Evolutionary conservation across 768 basidiomycete species (phyloP), one percentile per base, ranked within the genome.

Genomic region (Russula dissimulans): DNA sequence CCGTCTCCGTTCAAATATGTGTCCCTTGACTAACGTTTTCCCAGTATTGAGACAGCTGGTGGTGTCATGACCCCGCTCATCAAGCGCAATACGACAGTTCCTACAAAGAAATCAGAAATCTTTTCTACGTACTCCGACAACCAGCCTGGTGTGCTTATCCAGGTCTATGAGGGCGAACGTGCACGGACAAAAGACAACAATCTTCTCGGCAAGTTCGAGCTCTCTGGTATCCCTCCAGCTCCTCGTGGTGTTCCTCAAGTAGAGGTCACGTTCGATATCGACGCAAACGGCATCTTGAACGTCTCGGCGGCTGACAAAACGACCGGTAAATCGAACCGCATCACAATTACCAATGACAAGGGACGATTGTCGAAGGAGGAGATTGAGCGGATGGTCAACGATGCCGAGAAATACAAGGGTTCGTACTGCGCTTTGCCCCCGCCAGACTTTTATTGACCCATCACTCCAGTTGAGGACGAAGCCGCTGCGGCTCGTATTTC

Each of bases 51-150:
- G 79, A 97, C 95, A 42, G 93, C 94, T 65, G 95, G 95, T 74
- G 95, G 95, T 84, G 95, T 97, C 72, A 95, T 98, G 91, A 97
- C 95, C 32, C 84, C 93, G 49, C 87, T 98, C 72, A 97, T 97
- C 82, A 95, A 94, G 78, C 88, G 95, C 56, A 97, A 98, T 81
- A 98, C 95, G 65, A 97, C 93, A 52, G 91, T 98, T 66, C 95
- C 95, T 31, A 97, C 95, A 68, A 97, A 95, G 79, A 97, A 97
- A 79, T 94, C 95, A 8, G 93, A 97, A 78, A 91, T 88, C 70
- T 97, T 97, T 84, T 97, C 95, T 42, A 97, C 95, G 18, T 95
- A 95, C 80, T 86, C 94, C 66, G 95, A 97, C 80, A 97, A 98
- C 79, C 94, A 97, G 73, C 94, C 95, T 58, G 93, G 94, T 80